Evolutionary conservation across 768 basidiomycete species (phyloP), one percentile per base, ranked within the genome.

Genomic region (Coprinopsis sp.): DNA sequence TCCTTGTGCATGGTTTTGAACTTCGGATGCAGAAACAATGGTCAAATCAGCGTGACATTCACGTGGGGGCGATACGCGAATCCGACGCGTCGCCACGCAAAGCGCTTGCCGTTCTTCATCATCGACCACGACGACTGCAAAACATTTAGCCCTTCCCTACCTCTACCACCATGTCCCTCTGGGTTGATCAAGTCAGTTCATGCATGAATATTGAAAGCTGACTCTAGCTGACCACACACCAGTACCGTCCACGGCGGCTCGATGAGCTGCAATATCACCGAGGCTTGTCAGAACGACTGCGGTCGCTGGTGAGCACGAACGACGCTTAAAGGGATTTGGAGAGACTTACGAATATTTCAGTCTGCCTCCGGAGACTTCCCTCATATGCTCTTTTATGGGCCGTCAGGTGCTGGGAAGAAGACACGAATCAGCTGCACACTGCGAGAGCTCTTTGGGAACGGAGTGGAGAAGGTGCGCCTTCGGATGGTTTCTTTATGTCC

Each of bases 341-440:
- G 40, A 24, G 16, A 6, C 18, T 7, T 6, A 27, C 40, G 34
- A 28, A 52, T 29, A 27, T 21, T n/a, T 40, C 34, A 92, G 90
- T 85, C 94, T 0, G 77, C 82, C 1, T 85, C 90, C 1, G 90
- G 91, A 1, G 94, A 98, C 71, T 97, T 99, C 61, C 95, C 95
- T 6, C 95, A 99, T 62, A 84, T 96, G 71, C 79, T 99, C 1
- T 95, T 98, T 70, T 99, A 97, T 59, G 95, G 95, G 0, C 95
- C 95, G 7, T 90, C 90, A 3, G 95, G 95, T 18, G 92, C 95
- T 12, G 95, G 95, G 13, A 98, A 98, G 74, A 99, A 99, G 77
- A 98, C 95, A 34, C 76, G 95, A 29, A 92, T 98, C 56, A 84
- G 85, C 55, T 90, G 88, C 51, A 94, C 91, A 5, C 63, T 99